Base-by-base conservation (phyloP, 2,329 filamentous ascomycete genomes). In the Cercospora sp. region DNA sequence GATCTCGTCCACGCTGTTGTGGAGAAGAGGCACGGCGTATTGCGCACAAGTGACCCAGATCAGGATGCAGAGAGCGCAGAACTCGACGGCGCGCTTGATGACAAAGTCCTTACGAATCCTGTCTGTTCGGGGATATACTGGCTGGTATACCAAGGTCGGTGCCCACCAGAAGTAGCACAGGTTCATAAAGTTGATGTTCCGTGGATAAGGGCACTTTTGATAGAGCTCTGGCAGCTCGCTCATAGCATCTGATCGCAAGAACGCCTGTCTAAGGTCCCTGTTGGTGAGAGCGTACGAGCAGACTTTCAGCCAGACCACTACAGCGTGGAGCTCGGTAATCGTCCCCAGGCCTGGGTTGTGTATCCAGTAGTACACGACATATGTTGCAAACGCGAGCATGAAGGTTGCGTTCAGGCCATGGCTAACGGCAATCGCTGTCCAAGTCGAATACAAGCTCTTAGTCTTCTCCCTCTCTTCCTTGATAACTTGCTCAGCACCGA, bases 131-230 rank as follows among this genome's bases (percentile, higher is more conserved):
- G 95, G 95, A 79, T 99, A 99, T 13, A 95, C 93, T 1, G 95
- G 95, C 82, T 99, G 95, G 79, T 99, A 99, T 55, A 98, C 91
- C 63, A 99, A 85, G 0, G 95, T 99, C 0, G 95, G 95, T 0
- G 94, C 95, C 89, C 94, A 94, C 94, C 95, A 98, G 79, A 99
- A 99, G 81, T 98, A 99, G 67, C 88, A 88, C 28, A 99, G 83
- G 78, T 98, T 99, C 61, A 85, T 82, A 73, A 97, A 85, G 3
- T 93, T 97, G 79, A 99, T 92, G 79, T 98, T 99, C 59, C 87
- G 81, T 0, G 95, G 95, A 78, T 99, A 99, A 0, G 94, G 92
- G 75, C 93, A 97, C 64, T 87, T 78, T 12, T 86, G 84, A 82
- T 98, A 99, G 26, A 98, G 84, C 42, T 92, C 89, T 0, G 95